Conservation (phyloP, 2,329 filamentous ascomycete species). For the Sporothrix protearum region DNA sequence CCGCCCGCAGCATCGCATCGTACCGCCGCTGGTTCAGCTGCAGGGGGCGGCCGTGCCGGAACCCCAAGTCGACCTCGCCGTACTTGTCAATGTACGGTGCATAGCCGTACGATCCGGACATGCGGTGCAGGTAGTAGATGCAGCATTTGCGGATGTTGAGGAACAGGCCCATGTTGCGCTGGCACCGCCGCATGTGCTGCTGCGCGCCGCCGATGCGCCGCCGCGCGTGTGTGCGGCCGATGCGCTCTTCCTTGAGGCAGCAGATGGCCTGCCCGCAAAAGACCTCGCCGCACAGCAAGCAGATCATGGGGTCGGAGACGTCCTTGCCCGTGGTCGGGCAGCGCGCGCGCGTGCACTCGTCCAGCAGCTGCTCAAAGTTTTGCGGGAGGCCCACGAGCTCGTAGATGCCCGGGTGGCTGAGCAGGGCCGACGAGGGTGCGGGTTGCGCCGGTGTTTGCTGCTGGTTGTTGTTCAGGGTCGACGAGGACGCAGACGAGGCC, state of each 20-base stretch:
- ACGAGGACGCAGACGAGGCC: background rate
- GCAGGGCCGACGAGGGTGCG: slow-evolving; percentile 41
- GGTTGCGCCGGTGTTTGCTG: slow-evolving; percentile 26
- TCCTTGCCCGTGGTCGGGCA: slow-evolving; percentile 92
- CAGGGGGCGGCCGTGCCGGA: slow-evolving; percentile 81
- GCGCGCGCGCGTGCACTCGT: slow-evolving; percentile 77
- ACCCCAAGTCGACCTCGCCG: slow-evolving; percentile 89
- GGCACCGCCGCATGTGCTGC: slow-evolving; percentile 78
- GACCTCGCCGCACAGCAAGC: slow-evolving; percentile 93
- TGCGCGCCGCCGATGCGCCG: slow-evolving; percentile 74
- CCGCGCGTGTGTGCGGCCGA: slow-evolving; percentile 40
- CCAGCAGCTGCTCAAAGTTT: slow-evolving; percentile 87
- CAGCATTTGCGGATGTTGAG: slow-evolving; percentile 96
- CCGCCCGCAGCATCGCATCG: slow-evolving; percentile 77
- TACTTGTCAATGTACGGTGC: slow-evolving; percentile 95
- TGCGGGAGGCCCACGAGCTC: slow-evolving; percentile 89
- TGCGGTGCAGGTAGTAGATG: slow-evolving; percentile 78
- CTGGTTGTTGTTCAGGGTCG: slow-evolving; percentile 1
- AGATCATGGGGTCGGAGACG: slow-evolving; percentile 83
- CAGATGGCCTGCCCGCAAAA: slow-evolving; percentile 94
- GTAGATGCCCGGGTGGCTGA: slow-evolving; percentile 85
- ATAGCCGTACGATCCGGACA: slow-evolving; percentile 76
- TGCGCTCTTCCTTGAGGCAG: slow-evolving; percentile 65
- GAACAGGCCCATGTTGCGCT: slow-evolving; percentile 85
- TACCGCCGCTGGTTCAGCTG: slow-evolving; percentile 93